These are phyloP conservation scores for Alternaria sp. DNA, from an alignment of 2,329 filamentous ascomycete species.

Conservation along the genomic window DNA sequence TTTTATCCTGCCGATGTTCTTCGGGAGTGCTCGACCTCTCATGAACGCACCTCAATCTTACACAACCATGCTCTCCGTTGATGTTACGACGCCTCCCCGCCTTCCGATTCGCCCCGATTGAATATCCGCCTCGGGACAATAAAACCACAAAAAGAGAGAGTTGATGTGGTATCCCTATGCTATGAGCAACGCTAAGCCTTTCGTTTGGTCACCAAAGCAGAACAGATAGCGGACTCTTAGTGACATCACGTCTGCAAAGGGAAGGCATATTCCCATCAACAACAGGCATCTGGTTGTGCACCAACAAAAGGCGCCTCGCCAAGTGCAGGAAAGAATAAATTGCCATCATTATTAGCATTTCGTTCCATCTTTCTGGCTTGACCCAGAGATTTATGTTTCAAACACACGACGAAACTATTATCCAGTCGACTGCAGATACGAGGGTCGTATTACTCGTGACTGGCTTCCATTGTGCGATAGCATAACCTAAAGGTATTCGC, in stretches of 20 bases:
- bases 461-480: neutral
- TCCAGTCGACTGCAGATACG: neutral
- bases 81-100: neutral
- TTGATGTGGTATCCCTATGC: neutral
- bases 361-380: neutral
- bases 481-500: neutral
- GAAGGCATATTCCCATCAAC: neutral
- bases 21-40: neutral
- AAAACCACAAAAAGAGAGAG: neutral
- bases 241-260: neutral
- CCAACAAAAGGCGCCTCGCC: neutral
- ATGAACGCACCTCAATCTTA: neutral
- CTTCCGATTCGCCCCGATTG: slow-evolving; percentile 2
- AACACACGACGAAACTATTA: neutral
- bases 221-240: neutral
- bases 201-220: neutral
- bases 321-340: neutral
- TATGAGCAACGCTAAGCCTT: neutral
- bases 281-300: too few relatives aligned
- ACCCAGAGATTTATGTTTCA: neutral
- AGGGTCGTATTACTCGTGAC: neutral
- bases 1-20: neutral
- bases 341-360: neutral
- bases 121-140: neutral
- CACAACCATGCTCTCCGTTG: neutral